Percentiles rank a stretch among this genome's conserved stretches.
Evolutionary conservation across 257 asterid species (phyloP).

Genomic region (Fraxinus americana): DNA sequence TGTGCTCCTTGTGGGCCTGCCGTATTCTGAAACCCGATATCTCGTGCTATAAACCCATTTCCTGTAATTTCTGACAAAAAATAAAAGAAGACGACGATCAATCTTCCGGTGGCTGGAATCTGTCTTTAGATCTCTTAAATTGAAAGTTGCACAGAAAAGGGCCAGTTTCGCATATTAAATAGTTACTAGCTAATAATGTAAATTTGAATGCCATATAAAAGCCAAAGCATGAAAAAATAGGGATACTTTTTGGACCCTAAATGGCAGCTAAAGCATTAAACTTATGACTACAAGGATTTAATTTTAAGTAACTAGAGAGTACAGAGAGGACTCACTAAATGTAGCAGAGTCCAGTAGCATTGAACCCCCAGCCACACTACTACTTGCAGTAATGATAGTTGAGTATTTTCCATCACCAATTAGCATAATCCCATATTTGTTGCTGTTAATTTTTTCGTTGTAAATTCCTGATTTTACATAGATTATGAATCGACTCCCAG

Average conservation of each 20-base stretch:
- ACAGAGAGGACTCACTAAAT: slow-evolving; percentile 28
- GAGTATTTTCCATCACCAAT: slow-evolving; percentile 79
- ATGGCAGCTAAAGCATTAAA: not conserved
- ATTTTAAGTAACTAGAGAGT: not conserved
- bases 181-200: not conserved
- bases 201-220: too few relatives aligned
- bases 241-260: not conserved
- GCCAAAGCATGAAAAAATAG: not conserved
- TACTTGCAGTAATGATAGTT: slow-evolving; percentile 45
- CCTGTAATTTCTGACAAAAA: slow-evolving; percentile 34
- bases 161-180: not conserved
- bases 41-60: slow-evolving; percentile 38
- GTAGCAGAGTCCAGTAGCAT: slow-evolving; percentile 34
- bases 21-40: slow-evolving; percentile 41
- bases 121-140: not conserved
- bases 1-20: slow-evolving; percentile 38
- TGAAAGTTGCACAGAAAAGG: not conserved
- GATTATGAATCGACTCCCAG: slow-evolving; percentile 36
- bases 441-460: slow-evolving; percentile 53
- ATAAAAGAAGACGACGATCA: not conserved
- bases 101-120: not conserved
- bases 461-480: slow-evolving; percentile 58
- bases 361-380: slow-evolving; percentile 48
- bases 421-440: slow-evolving; percentile 71
- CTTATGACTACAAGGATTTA: not conserved